phyloP scores from a whole-genome alignment of 139 green algal species.

The Tetraselmis chui region DNA sequence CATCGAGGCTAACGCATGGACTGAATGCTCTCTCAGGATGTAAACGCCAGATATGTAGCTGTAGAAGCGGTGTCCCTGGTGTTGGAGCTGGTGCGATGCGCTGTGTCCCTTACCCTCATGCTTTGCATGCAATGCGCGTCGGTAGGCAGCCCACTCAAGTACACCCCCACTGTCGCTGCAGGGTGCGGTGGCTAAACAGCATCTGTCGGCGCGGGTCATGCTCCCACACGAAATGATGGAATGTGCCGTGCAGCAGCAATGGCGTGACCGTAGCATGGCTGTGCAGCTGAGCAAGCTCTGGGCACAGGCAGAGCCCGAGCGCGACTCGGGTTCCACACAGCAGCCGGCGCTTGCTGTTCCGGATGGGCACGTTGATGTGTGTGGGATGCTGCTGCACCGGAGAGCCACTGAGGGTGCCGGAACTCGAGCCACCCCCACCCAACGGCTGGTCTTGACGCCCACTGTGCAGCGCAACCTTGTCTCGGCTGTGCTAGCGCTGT shows the following conservation, averaged over 20 bases:
- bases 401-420: neutral
- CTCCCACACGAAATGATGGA: neutral
- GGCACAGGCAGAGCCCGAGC: neutral
- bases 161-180: neutral
- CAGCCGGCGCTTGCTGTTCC: neutral
- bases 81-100: slow-evolving; percentile 27
- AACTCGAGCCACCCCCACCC: neutral
- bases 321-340: neutral
- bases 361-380: slow-evolving; percentile 32
- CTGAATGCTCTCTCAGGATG: neutral
- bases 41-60: neutral
- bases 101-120: neutral
- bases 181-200: neutral
- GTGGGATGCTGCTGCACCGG: slow-evolving; percentile 45
- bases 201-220: neutral
- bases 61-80: slow-evolving; percentile 29
- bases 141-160: neutral
- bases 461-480: slow-evolving; percentile 43
- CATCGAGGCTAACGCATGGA: neutral
- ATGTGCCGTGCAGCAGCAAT: neutral
- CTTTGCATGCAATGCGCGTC: neutral
- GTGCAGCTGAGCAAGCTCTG: neutral
- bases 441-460: slow-evolving; percentile 36
- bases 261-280: neutral
- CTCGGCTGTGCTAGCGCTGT: slow-evolving; percentile 69